Conservation (phyloP, 1,139 yeast genomes). For the Taiozyma sp. region DNA sequence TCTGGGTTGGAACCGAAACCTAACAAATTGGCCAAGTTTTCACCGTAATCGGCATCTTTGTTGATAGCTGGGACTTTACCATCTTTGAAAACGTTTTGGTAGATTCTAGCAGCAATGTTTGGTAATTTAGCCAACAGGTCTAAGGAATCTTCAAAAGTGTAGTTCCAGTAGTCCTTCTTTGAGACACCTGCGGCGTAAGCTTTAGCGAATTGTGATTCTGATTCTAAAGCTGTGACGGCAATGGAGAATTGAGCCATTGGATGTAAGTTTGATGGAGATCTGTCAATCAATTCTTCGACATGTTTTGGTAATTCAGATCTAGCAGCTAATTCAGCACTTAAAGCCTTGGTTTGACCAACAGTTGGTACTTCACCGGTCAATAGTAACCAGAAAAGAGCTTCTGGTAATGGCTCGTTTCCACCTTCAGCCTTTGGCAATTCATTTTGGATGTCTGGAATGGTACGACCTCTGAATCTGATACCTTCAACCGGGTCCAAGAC, state of each 20-base stretch:
- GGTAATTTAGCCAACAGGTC: conserved; percentile 91
- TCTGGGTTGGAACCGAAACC: conserved; percentile 80
- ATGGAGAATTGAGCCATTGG: conserved; percentile 98
- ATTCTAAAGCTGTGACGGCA: conserved; percentile 88
- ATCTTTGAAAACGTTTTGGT: conserved; percentile 84
- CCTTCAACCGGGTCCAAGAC: conserved; percentile 98
- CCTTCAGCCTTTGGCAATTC: conserved; percentile 87
- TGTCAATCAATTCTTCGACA: conserved; percentile 76
- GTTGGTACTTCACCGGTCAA: conserved; percentile 90
- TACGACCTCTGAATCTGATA: conserved; percentile 96
- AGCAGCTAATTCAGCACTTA: conserved; percentile 81
- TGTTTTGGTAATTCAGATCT: conserved; percentile 83
- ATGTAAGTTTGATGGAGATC: conserved; percentile 82
- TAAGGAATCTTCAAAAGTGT: conserved; percentile 86
- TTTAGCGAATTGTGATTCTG: conserved; percentile 85
- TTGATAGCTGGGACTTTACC: conserved; percentile 73
- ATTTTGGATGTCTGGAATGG: conserved; percentile 92
- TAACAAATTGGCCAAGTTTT: conserved; percentile 79
- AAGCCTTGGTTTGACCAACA: conserved; percentile 65
- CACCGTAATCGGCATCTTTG: conserved; percentile 82
- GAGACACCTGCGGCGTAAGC: conserved; percentile 87
- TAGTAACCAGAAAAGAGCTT: conserved; percentile 88
- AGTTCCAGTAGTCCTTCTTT: conserved; percentile 89
- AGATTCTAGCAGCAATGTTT: conserved; percentile 88
- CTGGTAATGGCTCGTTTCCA: conserved; percentile 83